Conservation (phyloP, 768 basidiomycete species). For the Boletales sp. region DNA sequence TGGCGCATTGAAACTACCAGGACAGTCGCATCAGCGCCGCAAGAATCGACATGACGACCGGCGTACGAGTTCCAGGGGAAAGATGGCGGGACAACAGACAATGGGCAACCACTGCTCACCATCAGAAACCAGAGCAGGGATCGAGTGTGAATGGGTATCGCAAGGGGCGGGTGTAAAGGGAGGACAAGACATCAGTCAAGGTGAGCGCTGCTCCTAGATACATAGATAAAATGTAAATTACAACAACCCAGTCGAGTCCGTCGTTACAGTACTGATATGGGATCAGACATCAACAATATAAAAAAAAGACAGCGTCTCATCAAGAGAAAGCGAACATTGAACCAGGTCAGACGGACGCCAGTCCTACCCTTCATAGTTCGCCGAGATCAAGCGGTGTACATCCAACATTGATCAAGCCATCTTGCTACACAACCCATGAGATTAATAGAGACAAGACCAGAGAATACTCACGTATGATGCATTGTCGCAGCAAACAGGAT, state of each 20-base stretch:
- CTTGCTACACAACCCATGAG: conserved; percentile 1
- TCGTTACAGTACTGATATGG: conserved; percentile 12
- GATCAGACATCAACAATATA: conserved; percentile 23
- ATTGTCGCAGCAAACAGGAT: conserved; percentile 23
- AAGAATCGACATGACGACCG: neutral
- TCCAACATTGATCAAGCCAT: conserved; percentile 26
- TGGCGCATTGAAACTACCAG: conserved; percentile 65
- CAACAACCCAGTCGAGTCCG: conserved; percentile 1
- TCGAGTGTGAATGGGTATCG: neutral
- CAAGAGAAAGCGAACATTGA: conserved; percentile 21
- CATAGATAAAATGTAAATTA: conserved; percentile 12
- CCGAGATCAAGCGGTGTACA: conserved; percentile 15
- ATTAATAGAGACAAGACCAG: neutral
- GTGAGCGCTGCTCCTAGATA: too few species aligned
- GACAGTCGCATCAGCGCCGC: neutral
- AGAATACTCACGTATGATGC: conserved; percentile 12
- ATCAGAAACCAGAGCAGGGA: too few species aligned
- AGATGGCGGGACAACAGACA: conserved; percentile 39
- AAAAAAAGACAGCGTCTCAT: neutral
- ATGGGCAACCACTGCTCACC: conserved; percentile 31
- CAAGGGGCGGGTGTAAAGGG: conserved; percentile 25
- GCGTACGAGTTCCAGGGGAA: conserved; percentile 42
- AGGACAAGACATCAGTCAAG: conserved; percentile 3
- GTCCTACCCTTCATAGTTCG: conserved; percentile 6
- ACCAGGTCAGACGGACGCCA: neutral